These are phyloP conservation scores for Rhodosporidiobolus odoratus DNA, from an alignment of 768 basidiomycete genomes.

Conservation along the genomic window DNA sequence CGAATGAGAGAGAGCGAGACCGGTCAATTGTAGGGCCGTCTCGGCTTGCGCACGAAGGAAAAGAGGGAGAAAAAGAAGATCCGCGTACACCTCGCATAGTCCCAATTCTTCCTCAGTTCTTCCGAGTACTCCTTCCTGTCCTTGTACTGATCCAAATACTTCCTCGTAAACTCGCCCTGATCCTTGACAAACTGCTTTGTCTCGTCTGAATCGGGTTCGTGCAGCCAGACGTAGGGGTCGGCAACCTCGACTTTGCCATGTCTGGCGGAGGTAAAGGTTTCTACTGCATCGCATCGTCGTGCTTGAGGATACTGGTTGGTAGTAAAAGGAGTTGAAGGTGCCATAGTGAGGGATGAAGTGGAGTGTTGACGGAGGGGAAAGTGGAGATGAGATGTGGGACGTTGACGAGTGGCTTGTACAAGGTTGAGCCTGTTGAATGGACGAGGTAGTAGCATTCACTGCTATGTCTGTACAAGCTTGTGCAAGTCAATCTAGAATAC, in stretches of 20 bases:
- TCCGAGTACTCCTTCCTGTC: constrained; percentile 58
- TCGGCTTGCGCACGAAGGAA: neutral
- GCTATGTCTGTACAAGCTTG: neutral
- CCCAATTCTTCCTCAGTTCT: constrained; percentile 56
- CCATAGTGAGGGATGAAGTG: neutral
- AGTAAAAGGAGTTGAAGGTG: neutral
- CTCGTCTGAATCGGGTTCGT: constrained; percentile 54
- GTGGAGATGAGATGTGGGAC: neutral
- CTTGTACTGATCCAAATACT: constrained; percentile 61
- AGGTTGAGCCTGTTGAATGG: neutral
- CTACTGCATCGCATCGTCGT: constrained; percentile 53
- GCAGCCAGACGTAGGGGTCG: constrained; percentile 71
- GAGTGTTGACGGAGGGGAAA: neutral
- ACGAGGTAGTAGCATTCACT: neutral
- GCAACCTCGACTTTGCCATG: constrained; percentile 60
- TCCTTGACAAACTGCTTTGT: constrained; percentile 52
- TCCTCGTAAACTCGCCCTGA: constrained; percentile 37
- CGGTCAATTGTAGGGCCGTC: neutral
- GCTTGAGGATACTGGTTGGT: constrained; percentile 58
- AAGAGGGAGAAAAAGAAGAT: neutral
- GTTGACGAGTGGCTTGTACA: neutral
- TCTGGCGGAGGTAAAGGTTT: constrained; percentile 64
- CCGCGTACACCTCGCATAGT: constrained; percentile 54
- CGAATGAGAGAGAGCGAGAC: constrained; percentile 46
- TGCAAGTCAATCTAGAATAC: too few species aligned